phyloP scores from a whole-genome alignment of 495 filamentous ascomycete genomes.

The Aeminium ludgeri region DNA sequence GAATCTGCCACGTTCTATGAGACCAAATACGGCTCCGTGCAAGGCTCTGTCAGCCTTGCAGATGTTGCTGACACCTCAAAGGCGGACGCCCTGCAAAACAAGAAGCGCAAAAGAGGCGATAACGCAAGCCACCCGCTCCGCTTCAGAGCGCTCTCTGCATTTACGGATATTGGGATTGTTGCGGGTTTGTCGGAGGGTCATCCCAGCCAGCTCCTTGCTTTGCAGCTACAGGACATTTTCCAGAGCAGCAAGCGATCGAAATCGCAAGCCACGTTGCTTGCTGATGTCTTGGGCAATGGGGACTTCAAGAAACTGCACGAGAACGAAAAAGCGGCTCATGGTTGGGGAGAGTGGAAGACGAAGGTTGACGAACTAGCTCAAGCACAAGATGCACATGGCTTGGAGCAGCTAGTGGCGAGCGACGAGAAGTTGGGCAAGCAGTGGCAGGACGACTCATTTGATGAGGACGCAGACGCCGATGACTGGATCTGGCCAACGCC shows the following conservation, averaged over 20 bases:
- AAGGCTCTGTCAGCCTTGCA: constrained; percentile 11
- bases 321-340: background rate
- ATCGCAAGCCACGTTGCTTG: constrained; percentile 11
- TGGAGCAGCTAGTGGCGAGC: constrained; percentile 35
- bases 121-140: background rate
- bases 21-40: constrained; percentile 22
- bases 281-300: constrained; percentile 23
- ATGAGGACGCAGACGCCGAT: background rate
- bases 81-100: background rate
- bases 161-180: constrained; percentile 18
- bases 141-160: constrained; percentile 8
- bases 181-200: constrained; percentile 15
- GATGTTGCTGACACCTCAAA: background rate
- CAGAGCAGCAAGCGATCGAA: constrained; percentile 11
- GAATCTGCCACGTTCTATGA: constrained; percentile 22
- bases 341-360: constrained; percentile 5
- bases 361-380: constrained; percentile 31
- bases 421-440: constrained; percentile 11
- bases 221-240: constrained; percentile 17
- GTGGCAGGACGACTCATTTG: background rate
- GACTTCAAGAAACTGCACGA: background rate
- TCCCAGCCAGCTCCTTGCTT: constrained; percentile 13
- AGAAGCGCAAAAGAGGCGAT: constrained; percentile 18
- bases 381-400: constrained; percentile 29
- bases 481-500: constrained; percentile 1